Evolutionary conservation across 2,329 filamentous ascomycete genomes (phyloP).

Genomic region (Fusarium haematococcum): DNA sequence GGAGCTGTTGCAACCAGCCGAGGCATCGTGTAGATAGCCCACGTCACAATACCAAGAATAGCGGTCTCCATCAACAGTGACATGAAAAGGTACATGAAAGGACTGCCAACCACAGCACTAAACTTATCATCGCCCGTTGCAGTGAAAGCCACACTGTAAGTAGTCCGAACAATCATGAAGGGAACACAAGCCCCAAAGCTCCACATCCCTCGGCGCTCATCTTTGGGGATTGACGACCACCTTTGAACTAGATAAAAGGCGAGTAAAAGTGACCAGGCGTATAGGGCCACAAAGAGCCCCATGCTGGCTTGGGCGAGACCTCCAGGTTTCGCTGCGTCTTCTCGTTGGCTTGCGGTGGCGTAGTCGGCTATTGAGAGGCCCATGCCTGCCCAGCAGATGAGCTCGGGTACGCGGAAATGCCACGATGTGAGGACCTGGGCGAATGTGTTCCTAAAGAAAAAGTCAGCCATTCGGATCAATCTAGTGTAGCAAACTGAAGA

Average conservation of each 20-base stretch:
- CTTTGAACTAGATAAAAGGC: background rate
- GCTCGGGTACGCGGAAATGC: constrained; percentile 1
- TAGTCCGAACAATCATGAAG: background rate
- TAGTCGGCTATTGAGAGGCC: background rate
- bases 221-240: background rate
- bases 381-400: constrained; percentile 1
- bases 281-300: background rate
- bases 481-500: too few relatives aligned
- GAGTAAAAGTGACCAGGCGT: background rate
- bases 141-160: background rate
- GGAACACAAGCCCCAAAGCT: background rate
- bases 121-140: background rate
- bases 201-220: background rate
- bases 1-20: background rate
- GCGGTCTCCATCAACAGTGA: background rate
- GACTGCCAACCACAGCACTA: background rate
- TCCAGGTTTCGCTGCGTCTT: background rate
- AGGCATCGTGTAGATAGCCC: background rate
- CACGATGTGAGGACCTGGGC: background rate
- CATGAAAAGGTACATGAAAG: background rate
- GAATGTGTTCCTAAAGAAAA: background rate
- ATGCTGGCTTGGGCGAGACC: background rate
- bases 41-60: background rate
- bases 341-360: background rate
- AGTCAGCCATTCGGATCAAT: background rate